Percentiles rank a stretch among this genome's conserved stretches.
These are phyloP conservation scores for Hymenoscyphus linearis DNA, from an alignment of 2,329 filamentous ascomycete species.

Conservation along the genomic window DNA sequence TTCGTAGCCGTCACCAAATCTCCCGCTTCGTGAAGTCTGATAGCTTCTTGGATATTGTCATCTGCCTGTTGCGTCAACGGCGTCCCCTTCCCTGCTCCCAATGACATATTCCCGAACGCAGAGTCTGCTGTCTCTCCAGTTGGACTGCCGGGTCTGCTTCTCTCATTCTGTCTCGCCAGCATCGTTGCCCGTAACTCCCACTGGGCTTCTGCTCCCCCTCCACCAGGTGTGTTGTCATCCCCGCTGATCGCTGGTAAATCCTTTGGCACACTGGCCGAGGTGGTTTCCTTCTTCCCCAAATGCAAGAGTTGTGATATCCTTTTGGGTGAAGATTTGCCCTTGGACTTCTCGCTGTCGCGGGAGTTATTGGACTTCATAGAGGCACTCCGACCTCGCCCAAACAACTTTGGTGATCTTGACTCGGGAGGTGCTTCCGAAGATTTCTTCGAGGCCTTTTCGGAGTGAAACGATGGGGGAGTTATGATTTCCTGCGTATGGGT, in stretches of 20 bases:
- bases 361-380: constrained; percentile 36
- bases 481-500: constrained; percentile 76
- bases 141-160: constrained; percentile 39
- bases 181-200: constrained; percentile 96
- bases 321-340: constrained; percentile 24
- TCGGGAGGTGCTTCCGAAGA: constrained; percentile 15
- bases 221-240: constrained; percentile 42
- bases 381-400: constrained; percentile 35
- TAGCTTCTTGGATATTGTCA: constrained; percentile 88
- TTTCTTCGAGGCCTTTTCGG: constrained; percentile 32
- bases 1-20: constrained; percentile 73
- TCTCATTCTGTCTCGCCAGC: constrained; percentile 61
- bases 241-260: constrained; percentile 71
- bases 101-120: constrained; percentile 19
- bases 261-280: constrained; percentile 69
- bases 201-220: constrained; percentile 54
- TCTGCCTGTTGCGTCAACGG: constrained; percentile 51
- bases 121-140: constrained; percentile 21
- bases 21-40: constrained; percentile 82
- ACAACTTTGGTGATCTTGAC: constrained; percentile 30
- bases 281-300: constrained; percentile 51
- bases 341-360: constrained; percentile 15
- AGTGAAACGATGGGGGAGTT: constrained; percentile 53
- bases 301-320: constrained; percentile 67
- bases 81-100: constrained; percentile 19